Conservation (phyloP, 2,329 filamentous ascomycete genomes). For the Xylaria sp. region DNA sequence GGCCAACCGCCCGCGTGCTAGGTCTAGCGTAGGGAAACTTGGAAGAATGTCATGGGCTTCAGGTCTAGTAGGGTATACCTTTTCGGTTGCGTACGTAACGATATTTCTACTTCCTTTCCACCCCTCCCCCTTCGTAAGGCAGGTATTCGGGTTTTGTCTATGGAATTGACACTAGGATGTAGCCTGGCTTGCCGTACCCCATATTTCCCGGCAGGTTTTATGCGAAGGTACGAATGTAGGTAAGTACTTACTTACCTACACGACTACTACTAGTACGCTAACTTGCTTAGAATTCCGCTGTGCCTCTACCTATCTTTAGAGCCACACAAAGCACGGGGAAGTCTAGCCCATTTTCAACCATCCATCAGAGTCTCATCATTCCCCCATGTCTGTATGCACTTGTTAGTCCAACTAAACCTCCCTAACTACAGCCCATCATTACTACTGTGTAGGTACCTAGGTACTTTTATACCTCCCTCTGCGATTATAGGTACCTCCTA, state of each 20-base stretch:
- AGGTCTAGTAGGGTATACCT: neutral
- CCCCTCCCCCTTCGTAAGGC: too few species aligned
- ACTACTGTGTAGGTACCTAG: conserved; percentile 1
- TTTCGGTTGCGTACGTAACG: conserved; percentile 4
- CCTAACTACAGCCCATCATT: conserved; percentile 14
- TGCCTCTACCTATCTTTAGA: conserved; percentile 34
- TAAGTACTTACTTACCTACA: neutral
- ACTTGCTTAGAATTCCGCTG: neutral
- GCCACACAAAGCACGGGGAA: conserved; percentile 39
- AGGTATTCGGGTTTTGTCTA: neutral
- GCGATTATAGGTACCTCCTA: conserved; percentile 23
- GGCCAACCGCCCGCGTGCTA: conserved; percentile 29
- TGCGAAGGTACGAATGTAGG: neutral
- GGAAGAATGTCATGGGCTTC: conserved; percentile 13
- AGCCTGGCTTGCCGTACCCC: neutral
- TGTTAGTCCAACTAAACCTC: conserved; percentile 7
- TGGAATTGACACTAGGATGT: neutral
- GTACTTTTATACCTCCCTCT: conserved; percentile 19
- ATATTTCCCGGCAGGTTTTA: conserved; percentile 2
- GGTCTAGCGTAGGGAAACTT: conserved; percentile 17
- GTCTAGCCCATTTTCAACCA: conserved; percentile 31
- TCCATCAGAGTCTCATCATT: conserved; percentile 31
- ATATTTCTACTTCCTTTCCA: neutral
- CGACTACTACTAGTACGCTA: neutral
- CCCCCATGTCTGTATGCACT: conserved; percentile 17